A percentile compares a stretch with the other conserved stretches of the same genome.
These are phyloP conservation scores for Panicum miliaceum DNA, from an alignment of 176 grass and related monocot species.

Conservation along the genomic window DNA sequence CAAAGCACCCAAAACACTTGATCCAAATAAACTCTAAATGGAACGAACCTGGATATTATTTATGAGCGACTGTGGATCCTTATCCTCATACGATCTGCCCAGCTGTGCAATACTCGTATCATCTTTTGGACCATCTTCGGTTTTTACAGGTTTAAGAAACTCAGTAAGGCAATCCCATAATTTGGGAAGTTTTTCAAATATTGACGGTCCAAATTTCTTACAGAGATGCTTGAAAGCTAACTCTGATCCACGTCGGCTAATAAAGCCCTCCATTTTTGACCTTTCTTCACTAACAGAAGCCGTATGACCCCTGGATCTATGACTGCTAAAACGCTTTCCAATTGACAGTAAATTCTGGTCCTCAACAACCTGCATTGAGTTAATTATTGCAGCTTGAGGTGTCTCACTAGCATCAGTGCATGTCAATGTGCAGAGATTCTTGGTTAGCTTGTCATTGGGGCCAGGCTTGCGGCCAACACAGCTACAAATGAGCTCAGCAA, in stretches of 20 bases:
- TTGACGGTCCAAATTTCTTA: conserved; percentile 81
- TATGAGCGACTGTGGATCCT: conserved; percentile 90
- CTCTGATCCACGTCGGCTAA: conserved; percentile 89
- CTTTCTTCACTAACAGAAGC: conserved; percentile 70
- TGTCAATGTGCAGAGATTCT: conserved; percentile 90
- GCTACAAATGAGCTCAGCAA: conserved; percentile 90
- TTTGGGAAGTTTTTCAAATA: conserved; percentile 93
- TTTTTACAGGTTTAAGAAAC: conserved; percentile 75
- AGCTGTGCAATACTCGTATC: conserved; percentile 64
- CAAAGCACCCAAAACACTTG: not conserved
- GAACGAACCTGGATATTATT: conserved; percentile 96
- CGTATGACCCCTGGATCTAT: conserved; percentile 64
- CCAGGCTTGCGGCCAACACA: conserved; percentile 96
- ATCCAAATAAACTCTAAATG: conserved; percentile 17
- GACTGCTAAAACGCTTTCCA: conserved; percentile 62
- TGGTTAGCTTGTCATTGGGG: conserved; percentile 95
- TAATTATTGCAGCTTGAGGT: conserved; percentile 87
- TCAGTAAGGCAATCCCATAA: conserved; percentile 95
- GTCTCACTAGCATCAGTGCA: conserved; percentile 85
- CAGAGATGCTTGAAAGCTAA: conserved; percentile 91
- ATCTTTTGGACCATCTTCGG: conserved; percentile 54
- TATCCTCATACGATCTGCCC: conserved; percentile 72
- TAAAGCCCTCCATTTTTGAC: conserved; percentile 82
- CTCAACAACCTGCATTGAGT: conserved; percentile 90
- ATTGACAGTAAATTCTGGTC: conserved; percentile 86